Conservation (phyloP, 768 basidiomycete species). For the Sporobolomyces pararoseus region DNA sequence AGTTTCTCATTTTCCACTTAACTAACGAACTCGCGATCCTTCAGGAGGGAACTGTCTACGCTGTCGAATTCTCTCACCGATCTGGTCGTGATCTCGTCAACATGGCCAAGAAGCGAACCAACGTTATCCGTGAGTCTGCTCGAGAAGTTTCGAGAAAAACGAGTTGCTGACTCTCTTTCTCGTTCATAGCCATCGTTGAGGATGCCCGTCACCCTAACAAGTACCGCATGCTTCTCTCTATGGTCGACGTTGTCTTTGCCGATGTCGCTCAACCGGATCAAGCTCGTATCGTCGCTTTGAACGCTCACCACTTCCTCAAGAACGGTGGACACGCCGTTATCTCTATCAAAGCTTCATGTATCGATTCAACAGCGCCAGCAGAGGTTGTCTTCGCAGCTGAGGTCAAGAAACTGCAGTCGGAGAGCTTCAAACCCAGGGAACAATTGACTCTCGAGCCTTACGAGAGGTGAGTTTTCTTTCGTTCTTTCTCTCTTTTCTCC, state of each 20-base stretch:
- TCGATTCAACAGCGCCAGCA: constrained; percentile 90
- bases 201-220: constrained; percentile 94
- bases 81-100: constrained; percentile 96
- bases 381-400: constrained; percentile 85
- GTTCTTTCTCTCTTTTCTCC: not conserved
- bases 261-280: constrained; percentile 99
- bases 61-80: constrained; percentile 94
- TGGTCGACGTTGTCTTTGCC: constrained; percentile 96
- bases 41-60: constrained; percentile 93
- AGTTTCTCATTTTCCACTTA: too few species aligned
- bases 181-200: constrained; percentile 78
- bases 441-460: constrained; percentile 83
- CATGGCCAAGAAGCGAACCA: constrained; percentile 99
- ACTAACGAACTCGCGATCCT: not conserved
- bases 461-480: constrained; percentile 40
- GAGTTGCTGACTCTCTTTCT: constrained; percentile 1
- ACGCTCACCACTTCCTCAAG: constrained; percentile 93
- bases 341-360: constrained; percentile 98
- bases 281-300: constrained; percentile 88
- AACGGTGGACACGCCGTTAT: constrained; percentile 87
- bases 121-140: constrained; percentile 82
- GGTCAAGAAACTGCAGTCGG: constrained; percentile 70
- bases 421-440: constrained; percentile 86
- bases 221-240: constrained; percentile 91
- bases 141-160: too few species aligned